Conservation (phyloP, 192 early-diverging fungal genomes). For the Spinellus fusiger region DNA sequence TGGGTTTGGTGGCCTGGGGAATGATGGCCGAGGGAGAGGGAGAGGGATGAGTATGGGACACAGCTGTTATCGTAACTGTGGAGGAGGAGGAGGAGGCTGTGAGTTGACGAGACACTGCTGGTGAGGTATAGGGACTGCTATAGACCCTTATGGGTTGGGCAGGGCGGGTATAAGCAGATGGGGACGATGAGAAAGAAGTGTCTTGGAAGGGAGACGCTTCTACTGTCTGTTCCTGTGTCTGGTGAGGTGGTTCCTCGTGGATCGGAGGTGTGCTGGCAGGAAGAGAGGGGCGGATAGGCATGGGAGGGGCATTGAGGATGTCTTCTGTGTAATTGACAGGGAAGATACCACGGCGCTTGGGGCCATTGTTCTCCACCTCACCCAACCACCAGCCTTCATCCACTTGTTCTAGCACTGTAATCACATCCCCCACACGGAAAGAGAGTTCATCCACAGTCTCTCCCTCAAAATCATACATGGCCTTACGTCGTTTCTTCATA, state of each 20-base stretch:
- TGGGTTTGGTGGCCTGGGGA: not conserved
- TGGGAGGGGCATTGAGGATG: not conserved
- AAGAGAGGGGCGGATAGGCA: constrained; percentile 2
- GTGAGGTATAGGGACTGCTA: not conserved
- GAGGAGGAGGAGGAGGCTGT: not conserved
- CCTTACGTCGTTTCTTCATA: constrained; percentile 56
- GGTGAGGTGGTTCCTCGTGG: not conserved
- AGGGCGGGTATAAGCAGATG: not conserved
- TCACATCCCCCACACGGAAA: constrained; percentile 80
- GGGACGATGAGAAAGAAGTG: not conserved
- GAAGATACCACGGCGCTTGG: constrained; percentile 71
- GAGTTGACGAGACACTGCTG: too few species aligned
- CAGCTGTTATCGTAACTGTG: not conserved
- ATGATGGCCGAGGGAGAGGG: not conserved
- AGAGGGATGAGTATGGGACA: not conserved
- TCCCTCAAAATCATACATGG: constrained; percentile 80
- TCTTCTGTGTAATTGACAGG: constrained; percentile 88
- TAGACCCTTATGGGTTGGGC: not conserved
- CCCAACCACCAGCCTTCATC: constrained; percentile 97
- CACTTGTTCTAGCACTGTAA: constrained; percentile 80
- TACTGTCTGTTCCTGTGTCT: not conserved
- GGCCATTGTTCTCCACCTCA: constrained; percentile 47
- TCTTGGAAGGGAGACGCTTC: not conserved
- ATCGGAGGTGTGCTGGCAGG: not conserved
- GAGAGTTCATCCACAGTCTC: constrained; percentile 76